Conservation (phyloP, 129 eudicot species). For the Tagetes erecta region DNA sequence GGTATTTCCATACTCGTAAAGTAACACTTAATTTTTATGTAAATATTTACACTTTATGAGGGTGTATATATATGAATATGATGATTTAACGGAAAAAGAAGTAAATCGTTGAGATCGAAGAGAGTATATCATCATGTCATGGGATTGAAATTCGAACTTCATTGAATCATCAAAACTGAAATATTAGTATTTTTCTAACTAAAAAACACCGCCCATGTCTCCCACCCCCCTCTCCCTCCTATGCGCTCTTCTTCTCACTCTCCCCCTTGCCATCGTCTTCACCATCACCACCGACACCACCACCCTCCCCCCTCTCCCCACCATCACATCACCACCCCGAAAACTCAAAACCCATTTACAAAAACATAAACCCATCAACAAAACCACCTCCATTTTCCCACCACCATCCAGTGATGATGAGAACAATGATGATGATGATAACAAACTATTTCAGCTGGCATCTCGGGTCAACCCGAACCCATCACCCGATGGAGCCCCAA, state of each 20-base stretch:
- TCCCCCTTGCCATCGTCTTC: constrained; percentile 80
- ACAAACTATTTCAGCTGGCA: constrained; percentile 46
- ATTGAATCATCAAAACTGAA: too few relatives aligned
- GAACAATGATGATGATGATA: constrained; percentile 22
- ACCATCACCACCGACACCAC: constrained; percentile 51
- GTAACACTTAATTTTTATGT: too few relatives aligned
- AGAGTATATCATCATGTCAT: too few relatives aligned
- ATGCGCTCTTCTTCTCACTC: constrained; percentile 77
- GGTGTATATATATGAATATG: too few relatives aligned
- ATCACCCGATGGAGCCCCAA: constrained; percentile 27
- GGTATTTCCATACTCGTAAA: too few relatives aligned
- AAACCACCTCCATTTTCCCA: constrained; percentile 16
- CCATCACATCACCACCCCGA: constrained; percentile 23
- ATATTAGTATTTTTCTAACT: neutral
- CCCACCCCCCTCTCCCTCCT: constrained; percentile 79
- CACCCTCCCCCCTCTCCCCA: constrained; percentile 17
- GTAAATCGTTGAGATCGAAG: too few relatives aligned
- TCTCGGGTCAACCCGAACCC: constrained; percentile 48
- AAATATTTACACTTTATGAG: too few relatives aligned
- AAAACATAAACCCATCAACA: constrained; percentile 11
- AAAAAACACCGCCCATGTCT: constrained; percentile 27
- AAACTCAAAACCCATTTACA: constrained; percentile 9
- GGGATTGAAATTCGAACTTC: too few relatives aligned
- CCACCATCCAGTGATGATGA: constrained; percentile 27
- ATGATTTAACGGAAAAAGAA: too few relatives aligned